A percentile compares a stretch with the other conserved stretches of the same genome.
Evolutionary conservation across 2,329 filamentous ascomycete species (phyloP).

Genomic region (Iodosphaeria phyllophila): DNA sequence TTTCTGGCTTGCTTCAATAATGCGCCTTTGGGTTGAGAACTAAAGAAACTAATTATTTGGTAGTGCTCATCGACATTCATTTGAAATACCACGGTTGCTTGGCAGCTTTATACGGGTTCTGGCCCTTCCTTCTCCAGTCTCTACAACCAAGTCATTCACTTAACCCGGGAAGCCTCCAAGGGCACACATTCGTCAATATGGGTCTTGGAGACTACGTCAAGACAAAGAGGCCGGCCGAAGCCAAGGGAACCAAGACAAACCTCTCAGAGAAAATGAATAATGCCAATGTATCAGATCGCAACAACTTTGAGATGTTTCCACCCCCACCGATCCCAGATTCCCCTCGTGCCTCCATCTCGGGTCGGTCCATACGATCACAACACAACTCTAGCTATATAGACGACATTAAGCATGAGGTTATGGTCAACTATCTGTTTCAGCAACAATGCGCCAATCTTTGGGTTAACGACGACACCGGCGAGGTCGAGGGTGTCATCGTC

Average conservation of each 20-base stretch:
- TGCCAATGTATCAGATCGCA: constrained; percentile 11
- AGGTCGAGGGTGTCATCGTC: constrained; percentile 54
- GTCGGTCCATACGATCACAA: constrained; percentile 22
- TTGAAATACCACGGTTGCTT: no score
- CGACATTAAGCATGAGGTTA: constrained; percentile 64
- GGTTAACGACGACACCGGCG: constrained; percentile 50
- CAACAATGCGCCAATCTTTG: constrained; percentile 59
- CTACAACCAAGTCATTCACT: no score
- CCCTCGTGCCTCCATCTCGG: constrained; percentile 32
- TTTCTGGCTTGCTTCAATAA: no score
- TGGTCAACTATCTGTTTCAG: constrained; percentile 70
- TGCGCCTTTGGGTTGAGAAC: no score
- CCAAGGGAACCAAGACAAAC: constrained; percentile 6
- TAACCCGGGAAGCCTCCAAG: no score
- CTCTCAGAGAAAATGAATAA: constrained; percentile 19
- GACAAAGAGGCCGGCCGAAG: constrained; percentile 22
- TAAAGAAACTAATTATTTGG: no score
- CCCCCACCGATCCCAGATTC: constrained; percentile 28
- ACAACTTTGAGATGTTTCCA: constrained; percentile 28
- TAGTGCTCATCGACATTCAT: no score
- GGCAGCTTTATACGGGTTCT: no score
- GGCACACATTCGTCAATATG: constrained; percentile 23
- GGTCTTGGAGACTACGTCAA: constrained; percentile 45
- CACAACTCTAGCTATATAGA: constrained; percentile 40
- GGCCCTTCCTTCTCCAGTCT: no score